These are phyloP conservation scores for Trebouxia sp. DNA, from an alignment of 139 green algal species.

Conservation along the genomic window DNA sequence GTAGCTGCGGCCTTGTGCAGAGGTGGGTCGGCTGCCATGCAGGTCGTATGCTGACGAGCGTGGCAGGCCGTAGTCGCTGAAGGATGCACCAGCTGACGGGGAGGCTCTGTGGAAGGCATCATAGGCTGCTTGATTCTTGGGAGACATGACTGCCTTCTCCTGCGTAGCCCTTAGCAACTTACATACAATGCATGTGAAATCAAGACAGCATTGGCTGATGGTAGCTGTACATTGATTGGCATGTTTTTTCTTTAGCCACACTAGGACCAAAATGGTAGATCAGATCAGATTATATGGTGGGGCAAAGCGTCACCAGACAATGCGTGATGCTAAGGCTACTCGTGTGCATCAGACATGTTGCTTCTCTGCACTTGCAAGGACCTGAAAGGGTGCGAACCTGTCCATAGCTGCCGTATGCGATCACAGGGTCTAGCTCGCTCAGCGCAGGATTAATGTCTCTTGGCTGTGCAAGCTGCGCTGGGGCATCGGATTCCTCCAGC, in stretches of 20 bases:
- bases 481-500: background rate
- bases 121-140: slow-evolving; percentile 12
- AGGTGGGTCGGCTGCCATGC: background rate
- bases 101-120: background rate
- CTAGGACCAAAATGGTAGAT: too few relatives aligned
- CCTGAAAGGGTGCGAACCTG: background rate
- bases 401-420: background rate
- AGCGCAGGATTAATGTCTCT: background rate
- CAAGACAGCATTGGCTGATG: too few relatives aligned
- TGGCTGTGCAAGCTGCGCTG: background rate
- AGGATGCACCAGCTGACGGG: background rate
- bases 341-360: background rate
- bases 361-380: background rate
- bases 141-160: slow-evolving; percentile 1
- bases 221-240: too few relatives aligned
- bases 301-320: background rate
- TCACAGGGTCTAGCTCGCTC: background rate
- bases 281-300: too few relatives aligned
- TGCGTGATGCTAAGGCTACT: background rate
- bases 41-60: background rate
- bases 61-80: slow-evolving; percentile 4
- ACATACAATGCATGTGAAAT: too few relatives aligned
- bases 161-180: too few relatives aligned
- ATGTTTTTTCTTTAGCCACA: too few relatives aligned
- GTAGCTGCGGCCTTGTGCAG: background rate